These are phyloP conservation scores for Tagetes erecta DNA, from an alignment of 129 eudicot genomes.

Conservation along the genomic window DNA sequence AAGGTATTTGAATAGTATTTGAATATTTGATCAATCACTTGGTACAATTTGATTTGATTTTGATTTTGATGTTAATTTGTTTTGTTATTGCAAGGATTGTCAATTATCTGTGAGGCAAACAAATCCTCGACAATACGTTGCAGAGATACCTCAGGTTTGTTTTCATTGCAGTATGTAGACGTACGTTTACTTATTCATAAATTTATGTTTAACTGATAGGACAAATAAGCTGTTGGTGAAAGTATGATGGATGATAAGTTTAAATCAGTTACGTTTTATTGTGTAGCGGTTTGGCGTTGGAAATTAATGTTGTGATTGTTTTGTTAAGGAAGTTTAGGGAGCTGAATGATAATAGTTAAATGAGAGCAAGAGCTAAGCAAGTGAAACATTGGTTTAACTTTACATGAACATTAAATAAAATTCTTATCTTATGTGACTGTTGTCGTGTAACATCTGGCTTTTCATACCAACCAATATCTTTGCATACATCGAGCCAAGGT, in stretches of 20 bases:
- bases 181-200: no score
- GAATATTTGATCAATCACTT: background rate
- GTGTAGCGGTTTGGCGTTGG: background rate
- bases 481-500: no score
- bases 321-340: background rate
- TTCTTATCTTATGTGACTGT: no score
- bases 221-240: background rate
- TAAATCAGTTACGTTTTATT: background rate
- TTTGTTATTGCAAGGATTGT: conserved; percentile 57
- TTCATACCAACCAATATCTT: background rate
- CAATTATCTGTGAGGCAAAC: conserved; percentile 86
- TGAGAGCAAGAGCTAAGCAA: background rate
- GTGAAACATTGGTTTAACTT: background rate
- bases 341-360: background rate
- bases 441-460: background rate
- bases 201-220: background rate
- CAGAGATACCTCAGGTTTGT: conserved; percentile 82
- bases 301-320: conserved; percentile 2
- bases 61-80: background rate
- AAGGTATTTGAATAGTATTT: conserved; percentile 36
- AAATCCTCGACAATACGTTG: conserved; percentile 95
- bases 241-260: background rate
- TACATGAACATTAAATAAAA: background rate
- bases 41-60: background rate
- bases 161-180: no score